These are phyloP conservation scores for Kockovaella imperatae DNA, from an alignment of 768 basidiomycete genomes.

Conservation along the genomic window DNA sequence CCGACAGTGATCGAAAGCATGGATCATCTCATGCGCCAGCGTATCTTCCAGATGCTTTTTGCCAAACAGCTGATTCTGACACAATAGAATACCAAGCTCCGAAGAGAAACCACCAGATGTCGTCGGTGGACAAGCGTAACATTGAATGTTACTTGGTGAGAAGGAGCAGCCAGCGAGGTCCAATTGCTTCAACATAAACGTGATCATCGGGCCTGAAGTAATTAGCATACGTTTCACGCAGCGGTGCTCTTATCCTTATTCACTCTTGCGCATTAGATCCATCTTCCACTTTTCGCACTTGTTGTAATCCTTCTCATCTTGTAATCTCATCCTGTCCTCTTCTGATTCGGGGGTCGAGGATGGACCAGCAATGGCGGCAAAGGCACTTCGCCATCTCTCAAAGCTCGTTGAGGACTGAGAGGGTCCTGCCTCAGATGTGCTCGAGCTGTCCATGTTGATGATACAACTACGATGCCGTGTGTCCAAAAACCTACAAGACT, in stretches of 20 bases:
- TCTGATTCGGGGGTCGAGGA: too few relatives aligned
- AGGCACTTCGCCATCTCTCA: slow-evolving; percentile 20
- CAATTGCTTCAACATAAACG: slow-evolving; percentile 91
- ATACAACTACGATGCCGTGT: neutral
- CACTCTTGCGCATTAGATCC: slow-evolving; percentile 63
- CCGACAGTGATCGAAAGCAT: slow-evolving; percentile 89
- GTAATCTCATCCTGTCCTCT: slow-evolving; percentile 42
- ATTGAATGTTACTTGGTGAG: slow-evolving; percentile 65
- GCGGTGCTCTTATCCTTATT: slow-evolving; percentile 23
- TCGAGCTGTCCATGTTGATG: neutral
- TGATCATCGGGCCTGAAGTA: slow-evolving; percentile 66
- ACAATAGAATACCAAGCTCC: slow-evolving; percentile 68
- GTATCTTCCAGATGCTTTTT: slow-evolving; percentile 89
- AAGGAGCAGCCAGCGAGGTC: slow-evolving; percentile 64
- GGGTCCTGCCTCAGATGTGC: neutral
- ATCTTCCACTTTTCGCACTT: slow-evolving; percentile 63
- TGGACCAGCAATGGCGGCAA: too few relatives aligned
- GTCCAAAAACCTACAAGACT: too few relatives aligned
- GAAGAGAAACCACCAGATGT: slow-evolving; percentile 75
- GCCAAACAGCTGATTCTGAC: slow-evolving; percentile 66
- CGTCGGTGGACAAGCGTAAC: slow-evolving; percentile 69
- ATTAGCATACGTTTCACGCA: neutral
- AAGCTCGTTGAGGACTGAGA: slow-evolving; percentile 40
- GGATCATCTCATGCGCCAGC: slow-evolving; percentile 83
- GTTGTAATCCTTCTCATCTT: slow-evolving; percentile 47